phyloP scores from a whole-genome alignment of 2,329 filamentous ascomycete species.

The Pyrenophora seminiperda region DNA sequence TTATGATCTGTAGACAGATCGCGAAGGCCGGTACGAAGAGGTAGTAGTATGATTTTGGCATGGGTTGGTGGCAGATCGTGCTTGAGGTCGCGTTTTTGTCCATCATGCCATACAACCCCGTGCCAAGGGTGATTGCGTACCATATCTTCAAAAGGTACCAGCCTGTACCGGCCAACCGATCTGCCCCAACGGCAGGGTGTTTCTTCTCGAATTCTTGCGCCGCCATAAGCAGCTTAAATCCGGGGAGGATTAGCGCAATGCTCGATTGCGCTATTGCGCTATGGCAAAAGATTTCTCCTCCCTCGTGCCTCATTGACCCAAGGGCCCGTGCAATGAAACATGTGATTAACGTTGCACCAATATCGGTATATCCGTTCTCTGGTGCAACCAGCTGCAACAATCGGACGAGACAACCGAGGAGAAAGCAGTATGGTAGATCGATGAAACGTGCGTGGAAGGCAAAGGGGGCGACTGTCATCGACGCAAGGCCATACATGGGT shows the following conservation, averaged over 20 bases:
- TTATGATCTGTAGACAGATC: slow-evolving; percentile 74
- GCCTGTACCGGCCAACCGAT: too few relatives aligned
- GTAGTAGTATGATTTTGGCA: slow-evolving; percentile 64
- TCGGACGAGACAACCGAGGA: slow-evolving; percentile 76
- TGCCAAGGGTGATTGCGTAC: slow-evolving; percentile 59
- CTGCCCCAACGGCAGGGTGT: slow-evolving; percentile 56
- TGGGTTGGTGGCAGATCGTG: slow-evolving; percentile 52
- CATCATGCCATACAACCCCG: slow-evolving; percentile 56
- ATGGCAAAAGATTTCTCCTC: slow-evolving; percentile 56
- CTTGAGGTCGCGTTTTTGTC: slow-evolving; percentile 54
- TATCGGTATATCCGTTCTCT: slow-evolving; percentile 68
- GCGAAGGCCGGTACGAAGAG: slow-evolving; percentile 76
- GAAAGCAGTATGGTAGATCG: slow-evolving; percentile 77
- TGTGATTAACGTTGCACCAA: slow-evolving; percentile 55
- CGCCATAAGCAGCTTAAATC: slow-evolving; percentile 59
- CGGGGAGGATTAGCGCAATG: slow-evolving; percentile 57
- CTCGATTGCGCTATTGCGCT: slow-evolving; percentile 57
- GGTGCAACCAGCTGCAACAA: slow-evolving; percentile 76
- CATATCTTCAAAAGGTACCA: too few relatives aligned
- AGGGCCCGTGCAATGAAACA: slow-evolving; percentile 57
- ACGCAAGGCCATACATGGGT: slow-evolving; percentile 74
- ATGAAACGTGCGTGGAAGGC: slow-evolving; percentile 77
- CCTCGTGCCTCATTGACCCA: slow-evolving; percentile 52
- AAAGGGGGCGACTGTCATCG: slow-evolving; percentile 76
- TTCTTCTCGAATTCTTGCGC: slow-evolving; percentile 56